Evolutionary conservation across 768 basidiomycete species (phyloP).

Genomic region (Rhodotorula paludigena): DNA sequence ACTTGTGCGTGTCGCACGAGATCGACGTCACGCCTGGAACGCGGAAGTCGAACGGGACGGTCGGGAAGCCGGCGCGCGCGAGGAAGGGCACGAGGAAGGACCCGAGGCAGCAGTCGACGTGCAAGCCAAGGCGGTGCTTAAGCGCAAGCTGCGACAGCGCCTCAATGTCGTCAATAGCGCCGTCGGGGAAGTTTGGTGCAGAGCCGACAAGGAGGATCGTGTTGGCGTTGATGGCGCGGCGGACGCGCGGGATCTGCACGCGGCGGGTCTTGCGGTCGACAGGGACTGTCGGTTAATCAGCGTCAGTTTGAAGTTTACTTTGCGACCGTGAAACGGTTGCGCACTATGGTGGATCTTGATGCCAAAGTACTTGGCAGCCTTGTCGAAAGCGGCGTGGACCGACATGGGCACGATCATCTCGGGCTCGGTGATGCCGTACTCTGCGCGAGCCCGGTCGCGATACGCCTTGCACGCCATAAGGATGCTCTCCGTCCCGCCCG

Average conservation of each 20-base stretch:
- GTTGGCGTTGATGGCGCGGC: slow-evolving; percentile 55
- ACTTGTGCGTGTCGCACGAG: slow-evolving; percentile 94
- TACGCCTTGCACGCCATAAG: slow-evolving; percentile 93
- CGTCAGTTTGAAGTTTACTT: no score
- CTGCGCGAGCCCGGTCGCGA: slow-evolving; percentile 78
- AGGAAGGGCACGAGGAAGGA: slow-evolving; percentile 92
- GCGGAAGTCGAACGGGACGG: slow-evolving; percentile 74
- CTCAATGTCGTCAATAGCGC: slow-evolving; percentile 58
- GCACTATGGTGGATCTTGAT: slow-evolving; percentile 72
- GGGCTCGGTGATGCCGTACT: slow-evolving; percentile 82
- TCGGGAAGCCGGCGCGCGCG: slow-evolving; percentile 52
- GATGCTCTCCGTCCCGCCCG: slow-evolving; percentile 93
- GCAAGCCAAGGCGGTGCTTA: slow-evolving; percentile 71
- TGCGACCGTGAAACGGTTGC: no score
- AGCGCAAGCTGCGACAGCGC: slow-evolving; percentile 69
- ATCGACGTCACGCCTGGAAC: slow-evolving; percentile 81
- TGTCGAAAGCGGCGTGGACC: slow-evolving; percentile 92
- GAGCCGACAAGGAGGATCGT: slow-evolving; percentile 36
- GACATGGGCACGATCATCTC: slow-evolving; percentile 84
- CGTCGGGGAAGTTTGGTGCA: slow-evolving; percentile 51
- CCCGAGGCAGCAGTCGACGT: slow-evolving; percentile 52
- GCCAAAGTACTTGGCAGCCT: slow-evolving; percentile 73
- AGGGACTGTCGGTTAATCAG: slow-evolving; percentile 52
- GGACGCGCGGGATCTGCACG: slow-evolving; percentile 69
- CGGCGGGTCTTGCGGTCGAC: slow-evolving; percentile 71